Percentiles rank a stretch among this genome's conserved stretches.
Conservation (phyloP, 2,329 filamentous ascomycete genomes). For the Herpotrichia juniperi region DNA sequence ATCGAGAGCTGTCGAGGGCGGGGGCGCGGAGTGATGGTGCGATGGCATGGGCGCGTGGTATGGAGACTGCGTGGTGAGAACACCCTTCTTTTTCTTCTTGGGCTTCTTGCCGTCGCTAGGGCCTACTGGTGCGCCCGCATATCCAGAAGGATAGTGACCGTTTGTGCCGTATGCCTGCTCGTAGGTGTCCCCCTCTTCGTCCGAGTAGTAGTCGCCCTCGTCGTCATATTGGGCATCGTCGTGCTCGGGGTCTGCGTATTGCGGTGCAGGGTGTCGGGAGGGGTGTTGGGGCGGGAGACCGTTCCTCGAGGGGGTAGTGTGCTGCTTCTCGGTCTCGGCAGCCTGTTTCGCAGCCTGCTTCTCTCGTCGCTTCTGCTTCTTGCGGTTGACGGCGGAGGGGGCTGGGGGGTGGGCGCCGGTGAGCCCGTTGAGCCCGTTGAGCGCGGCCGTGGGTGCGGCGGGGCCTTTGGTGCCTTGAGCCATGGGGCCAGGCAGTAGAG, state of each 20-base stretch:
- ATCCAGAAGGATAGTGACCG: conserved; percentile 37
- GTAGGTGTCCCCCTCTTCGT: conserved; percentile 34
- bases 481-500: conserved; percentile 29
- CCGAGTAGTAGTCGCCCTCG: conserved; percentile 36
- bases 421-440: conserved; percentile 47
- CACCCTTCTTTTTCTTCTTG: conserved; percentile 73
- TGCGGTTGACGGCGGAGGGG: conserved; percentile 74
- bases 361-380: conserved; percentile 92
- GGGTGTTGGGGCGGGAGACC: conserved; percentile 26
- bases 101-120: conserved; percentile 55
- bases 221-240: conserved; percentile 47
- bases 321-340: conserved; percentile 40
- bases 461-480: conserved; percentile 42
- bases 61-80: conserved; percentile 39
- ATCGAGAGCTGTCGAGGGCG: conserved; percentile 51
- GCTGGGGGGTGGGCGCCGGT: conserved; percentile 38
- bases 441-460: conserved; percentile 34
- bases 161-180: conserved; percentile 38
- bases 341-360: conserved; percentile 74
- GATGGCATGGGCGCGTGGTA: conserved; percentile 36
- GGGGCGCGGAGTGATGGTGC: conserved; percentile 49
- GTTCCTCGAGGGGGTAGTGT: conserved; percentile 30
- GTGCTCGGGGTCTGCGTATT: conserved; percentile 52
- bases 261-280: conserved; percentile 38
- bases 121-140: conserved; percentile 27